A percentile compares a stretch with the other conserved stretches of the same genome.
Conservation (phyloP, 257 asterid genomes). For the Parsonsia alboflavescens region DNA sequence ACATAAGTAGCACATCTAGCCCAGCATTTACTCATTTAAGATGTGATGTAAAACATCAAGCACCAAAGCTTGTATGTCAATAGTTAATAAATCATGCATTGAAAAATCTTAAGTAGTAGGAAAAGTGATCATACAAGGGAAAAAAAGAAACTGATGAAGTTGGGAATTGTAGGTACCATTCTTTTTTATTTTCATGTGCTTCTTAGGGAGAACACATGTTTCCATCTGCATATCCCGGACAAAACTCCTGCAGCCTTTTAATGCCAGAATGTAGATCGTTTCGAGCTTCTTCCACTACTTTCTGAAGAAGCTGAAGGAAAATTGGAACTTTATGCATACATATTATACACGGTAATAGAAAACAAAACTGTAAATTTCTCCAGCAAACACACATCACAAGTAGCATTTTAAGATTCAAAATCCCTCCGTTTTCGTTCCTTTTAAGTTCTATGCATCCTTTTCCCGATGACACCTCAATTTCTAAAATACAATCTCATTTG, state of each 20-base stretch:
- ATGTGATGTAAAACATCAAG: neutral
- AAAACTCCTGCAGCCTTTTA: slow-evolving; percentile 46
- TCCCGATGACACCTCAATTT: neutral
- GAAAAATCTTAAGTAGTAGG: neutral
- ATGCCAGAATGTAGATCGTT: slow-evolving; percentile 49
- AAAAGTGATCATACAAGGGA: neutral
- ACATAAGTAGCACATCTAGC: neutral
- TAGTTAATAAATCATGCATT: neutral
- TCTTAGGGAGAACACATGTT: slow-evolving; percentile 31
- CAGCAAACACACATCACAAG: neutral
- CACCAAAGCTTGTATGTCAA: neutral
- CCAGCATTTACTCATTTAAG: neutral
- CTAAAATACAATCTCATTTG: neutral
- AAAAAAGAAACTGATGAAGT: neutral
- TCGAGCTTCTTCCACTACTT: slow-evolving; percentile 49
- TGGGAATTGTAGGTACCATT: slow-evolving; percentile 45
- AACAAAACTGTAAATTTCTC: neutral
- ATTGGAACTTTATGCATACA: neutral
- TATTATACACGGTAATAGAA: neutral
- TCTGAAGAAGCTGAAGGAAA: slow-evolving; percentile 53
- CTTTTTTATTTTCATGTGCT: slow-evolving; percentile 27
- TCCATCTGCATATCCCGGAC: slow-evolving; percentile 29
- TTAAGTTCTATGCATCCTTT: neutral
- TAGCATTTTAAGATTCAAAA: neutral
- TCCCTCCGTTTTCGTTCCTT: neutral